These are phyloP conservation scores for Monilinia aucupariae DNA, from an alignment of 2,329 filamentous ascomycete genomes.

Conservation along the genomic window DNA sequence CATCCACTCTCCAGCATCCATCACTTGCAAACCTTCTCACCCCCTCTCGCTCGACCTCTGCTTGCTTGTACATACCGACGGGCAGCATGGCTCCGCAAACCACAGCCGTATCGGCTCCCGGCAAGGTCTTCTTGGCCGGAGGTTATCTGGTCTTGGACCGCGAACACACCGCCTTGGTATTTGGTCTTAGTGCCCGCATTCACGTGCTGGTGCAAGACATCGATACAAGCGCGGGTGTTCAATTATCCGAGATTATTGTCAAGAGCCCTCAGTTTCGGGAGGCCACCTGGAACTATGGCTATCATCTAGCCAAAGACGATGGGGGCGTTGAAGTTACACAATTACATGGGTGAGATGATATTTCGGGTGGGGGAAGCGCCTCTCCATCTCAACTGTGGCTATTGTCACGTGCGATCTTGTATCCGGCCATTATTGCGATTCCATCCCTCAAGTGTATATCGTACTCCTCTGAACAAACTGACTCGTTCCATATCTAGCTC, in stretches of 20 bases:
- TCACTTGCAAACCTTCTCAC: background rate
- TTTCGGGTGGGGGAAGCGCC: constrained; percentile 10
- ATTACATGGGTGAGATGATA: constrained; percentile 60
- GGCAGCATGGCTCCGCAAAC: constrained; percentile 16
- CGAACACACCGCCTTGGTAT: constrained; percentile 70
- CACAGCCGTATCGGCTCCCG: constrained; percentile 71
- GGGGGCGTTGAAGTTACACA: constrained; percentile 81
- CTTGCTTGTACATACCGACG: too few relatives aligned
- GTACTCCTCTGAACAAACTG: background rate
- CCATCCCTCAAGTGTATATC: background rate
- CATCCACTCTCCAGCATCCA: background rate
- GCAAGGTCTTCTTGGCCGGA: constrained; percentile 91
- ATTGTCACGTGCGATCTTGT: constrained; percentile 11
- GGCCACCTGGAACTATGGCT: constrained; percentile 83
- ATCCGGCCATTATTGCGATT: too few relatives aligned
- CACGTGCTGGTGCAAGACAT: constrained; percentile 57
- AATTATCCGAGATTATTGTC: constrained; percentile 70
- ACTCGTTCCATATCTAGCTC: constrained; percentile 16
- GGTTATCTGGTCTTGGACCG: constrained; percentile 93
- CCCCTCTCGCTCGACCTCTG: too few relatives aligned
- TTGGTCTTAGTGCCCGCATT: constrained; percentile 63
- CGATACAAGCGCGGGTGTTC: constrained; percentile 56
- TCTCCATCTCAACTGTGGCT: constrained; percentile 5
- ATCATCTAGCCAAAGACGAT: constrained; percentile 61
- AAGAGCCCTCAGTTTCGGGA: constrained; percentile 85